Base-by-base conservation (phyloP, 2,329 filamentous ascomycete species). In the Aureobasidium zeae region DNA sequence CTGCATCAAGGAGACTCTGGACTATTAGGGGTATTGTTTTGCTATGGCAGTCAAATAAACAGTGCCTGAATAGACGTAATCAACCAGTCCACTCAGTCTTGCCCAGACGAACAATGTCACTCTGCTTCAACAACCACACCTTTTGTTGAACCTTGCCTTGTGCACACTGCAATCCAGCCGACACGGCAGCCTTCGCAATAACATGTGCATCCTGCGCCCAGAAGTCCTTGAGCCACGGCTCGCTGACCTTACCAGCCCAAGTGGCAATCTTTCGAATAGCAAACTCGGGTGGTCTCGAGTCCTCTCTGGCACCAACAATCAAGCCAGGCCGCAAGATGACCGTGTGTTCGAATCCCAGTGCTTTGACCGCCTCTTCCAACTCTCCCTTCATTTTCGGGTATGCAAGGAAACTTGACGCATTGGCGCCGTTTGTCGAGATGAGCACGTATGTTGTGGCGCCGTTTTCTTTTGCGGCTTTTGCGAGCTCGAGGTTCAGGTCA, bases 351-450 rank as follows among this genome's bases (percentile, higher is more conserved):
- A 94, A 94, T 4, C 68, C 80, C 3, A 89, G 64, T 30, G 65
- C 74, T 59, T 76, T 75, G 48, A 94, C 73, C 12, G 77, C 70
- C 24, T 93, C 82, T 61, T 96, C 89, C 29, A 94, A 77, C 54
- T 91, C 84, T 17, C 77, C 79, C 70, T 95, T 95, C 85, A 95
- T 91, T 61, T 70, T 70, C 1, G 63, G 19, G 48, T 83, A 84
- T 0, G 68, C 61, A 5, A 81, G 58, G 1, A 54, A 69, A 51
- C 66, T 76, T 49, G 64, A 72, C 64, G 56, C 69, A 65, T 59
- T 75, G n/a, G 67, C 69, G 38, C 62, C 66, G 1, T 55, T 66
- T 16, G 73, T 71, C 1, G 82, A 87, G 45, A 94, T 72, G 51
- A 93, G 79, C 16, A 95, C 79, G 57, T 83, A 93, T 2, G 81